Evolutionary conservation across 2,329 filamentous ascomycete genomes (phyloP), one percentile per base, ranked within the genome.

Genomic region (Paecilomyces variotii): DNA sequence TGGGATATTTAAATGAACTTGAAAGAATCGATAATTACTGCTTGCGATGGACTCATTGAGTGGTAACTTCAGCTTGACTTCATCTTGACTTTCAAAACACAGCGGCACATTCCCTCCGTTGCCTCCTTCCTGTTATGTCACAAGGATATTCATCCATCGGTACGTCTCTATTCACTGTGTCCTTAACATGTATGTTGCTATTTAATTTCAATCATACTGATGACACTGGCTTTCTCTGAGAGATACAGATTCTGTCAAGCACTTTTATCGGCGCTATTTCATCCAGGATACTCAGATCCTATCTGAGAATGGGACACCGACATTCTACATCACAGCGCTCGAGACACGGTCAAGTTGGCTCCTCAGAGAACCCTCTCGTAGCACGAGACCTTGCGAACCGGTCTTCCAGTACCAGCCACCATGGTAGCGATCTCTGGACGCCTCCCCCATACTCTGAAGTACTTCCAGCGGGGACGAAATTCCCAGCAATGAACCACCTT

Each of bases 381-480:
- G n/a, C n/a, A 45, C 39, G 7, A n/a, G 14, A 45, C n/a, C 7
- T 45, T 4, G n/a, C 25, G 5, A 51, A 27, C 60, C 63, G 25
- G 58, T 54, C 6, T 53, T 60, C 26, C 49, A 54, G 10, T 52
- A 14, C 24, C 25, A 28, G 50, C 25, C 25, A 45, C 7, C 39
- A 45, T 45, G n/a, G 19, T 14, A 45, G 19, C 39, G 39, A 45
- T 45, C 39, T 52, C 4, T 32, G 6, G 59, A 61, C 9, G 56
- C 59, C 12, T 59, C 59, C 39, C 19, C 53, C 57, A 39, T 56
- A 56, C 26, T 30, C 55, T 10, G 49, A 57, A 30, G 30, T 54
- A 2, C 54, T 56, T 54, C 74, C 76, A 53, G 68, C 76, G 5
- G 78, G 79, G 19, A 56, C 58, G 53, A 53, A 19, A 45, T 24